Base-by-base conservation (phyloP, 805 yeast genomes). In the Diddensiella santjacobensis region DNA sequence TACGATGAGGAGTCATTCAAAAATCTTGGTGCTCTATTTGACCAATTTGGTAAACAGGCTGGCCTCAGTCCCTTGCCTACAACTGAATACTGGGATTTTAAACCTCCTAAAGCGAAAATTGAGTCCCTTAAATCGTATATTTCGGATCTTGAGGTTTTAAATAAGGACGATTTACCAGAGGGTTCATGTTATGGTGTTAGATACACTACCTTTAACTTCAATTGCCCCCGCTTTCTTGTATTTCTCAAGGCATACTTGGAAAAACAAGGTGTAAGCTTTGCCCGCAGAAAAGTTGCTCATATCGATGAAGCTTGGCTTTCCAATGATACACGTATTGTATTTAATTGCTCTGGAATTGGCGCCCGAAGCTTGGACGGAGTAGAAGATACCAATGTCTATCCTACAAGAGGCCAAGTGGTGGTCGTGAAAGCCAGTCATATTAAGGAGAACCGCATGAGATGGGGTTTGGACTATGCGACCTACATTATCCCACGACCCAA, bases 351-450 rank as follows among this genome's bases (percentile, higher is more conserved):
- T 0, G 95, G 95, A 4, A 69, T 83, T 18, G 86, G 89, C 8
- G 85, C 93, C 1, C 70, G 70, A 41, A 61, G 64, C 2, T 66
- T 87, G 3, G 80, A 80, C 4, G 93, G 90, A 10, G 87, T 83
- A 15, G 66, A 69, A 18, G 95, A 87, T 59, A 52, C 67, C 5
- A 66, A 68, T 1, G 76, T 83, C 17, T 83, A 80, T 55, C 91
- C 95, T 4, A 79, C 86, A 0, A 71, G 95, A 50, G 95, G 95
- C 3, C 95, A 86, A 60, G 88, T 85, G 22, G 83, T 84, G 17
- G 81, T 84, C 6, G 72, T 85, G 19, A 75, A 72, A 51, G 87
- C 88, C 0, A 88, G 89, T 2, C 84, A 83, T 56, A 70, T 84
- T 51, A 68, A 68, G 29, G 80, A 78, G 56, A 84, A 83, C 61